Conservation (phyloP, 192 early-diverging fungal genomes). For the Coemansia sp. region DNA sequence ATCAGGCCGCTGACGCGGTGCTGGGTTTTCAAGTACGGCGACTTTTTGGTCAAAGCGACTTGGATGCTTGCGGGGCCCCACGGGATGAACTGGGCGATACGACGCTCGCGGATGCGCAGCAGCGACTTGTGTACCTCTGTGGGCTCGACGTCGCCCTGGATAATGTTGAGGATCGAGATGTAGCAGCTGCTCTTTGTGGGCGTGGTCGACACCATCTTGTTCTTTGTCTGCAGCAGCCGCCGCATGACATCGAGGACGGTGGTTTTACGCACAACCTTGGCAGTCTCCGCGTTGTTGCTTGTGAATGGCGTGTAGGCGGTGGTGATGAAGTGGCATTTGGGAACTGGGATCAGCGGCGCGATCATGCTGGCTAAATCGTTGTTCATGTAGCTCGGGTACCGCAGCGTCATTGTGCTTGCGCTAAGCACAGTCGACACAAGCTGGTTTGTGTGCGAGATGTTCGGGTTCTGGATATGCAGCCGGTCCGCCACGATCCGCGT, state of each 20-base stretch:
- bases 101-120: slow-evolving; percentile 90
- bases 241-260: slow-evolving; percentile 99
- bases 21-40: slow-evolving; percentile 88
- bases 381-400: slow-evolving; percentile 99
- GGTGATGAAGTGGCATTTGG: slow-evolving; percentile 93
- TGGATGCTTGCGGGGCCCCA: slow-evolving; percentile 99
- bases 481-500: slow-evolving; percentile 90
- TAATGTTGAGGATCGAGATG: slow-evolving; percentile 97
- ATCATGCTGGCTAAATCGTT: slow-evolving; percentile 96
- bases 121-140: slow-evolving; percentile 99
- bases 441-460: slow-evolving; percentile 95
- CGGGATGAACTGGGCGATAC: slow-evolving; percentile 95
- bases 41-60: slow-evolving; percentile 92
- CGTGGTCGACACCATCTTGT: slow-evolving; percentile 94
- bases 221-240: slow-evolving; percentile 93
- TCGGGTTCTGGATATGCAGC: slow-evolving; percentile 91
- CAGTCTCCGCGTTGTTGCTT: slow-evolving; percentile 85
- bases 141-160: slow-evolving; percentile 98
- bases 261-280: slow-evolving; percentile 94
- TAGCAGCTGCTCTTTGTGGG: slow-evolving; percentile 94
- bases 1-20: slow-evolving; percentile 97
- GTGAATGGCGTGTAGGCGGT: slow-evolving; percentile 98
- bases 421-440: slow-evolving; percentile 99
- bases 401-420: slow-evolving; percentile 92
- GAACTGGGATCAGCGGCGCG: slow-evolving; percentile 96